Evolutionary conservation across 1,284 basidiomycete species (phyloP).

Genomic region (Trichosporon inkin): DNA sequence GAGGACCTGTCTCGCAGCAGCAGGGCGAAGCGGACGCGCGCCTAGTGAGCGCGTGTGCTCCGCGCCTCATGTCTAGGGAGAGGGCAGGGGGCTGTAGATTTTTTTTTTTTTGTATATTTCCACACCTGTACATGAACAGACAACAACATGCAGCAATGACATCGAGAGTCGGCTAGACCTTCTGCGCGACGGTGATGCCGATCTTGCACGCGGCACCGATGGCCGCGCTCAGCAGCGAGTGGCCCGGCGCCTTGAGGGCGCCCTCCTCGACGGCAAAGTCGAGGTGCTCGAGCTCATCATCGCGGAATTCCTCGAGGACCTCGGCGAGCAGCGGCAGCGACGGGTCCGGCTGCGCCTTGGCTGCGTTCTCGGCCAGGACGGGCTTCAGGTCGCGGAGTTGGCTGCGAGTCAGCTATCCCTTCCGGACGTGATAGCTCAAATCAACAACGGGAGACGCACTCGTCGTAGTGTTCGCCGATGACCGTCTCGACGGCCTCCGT

Average conservation of each 20-base stretch:
- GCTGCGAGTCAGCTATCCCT: conserved; percentile 21
- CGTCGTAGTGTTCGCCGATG: conserved; percentile 96
- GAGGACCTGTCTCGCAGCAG: not conserved
- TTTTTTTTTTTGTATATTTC: not conserved
- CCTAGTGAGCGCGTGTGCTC: conserved; percentile 2
- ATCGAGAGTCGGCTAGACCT: conserved; percentile 54
- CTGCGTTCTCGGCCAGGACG: conserved; percentile 37
- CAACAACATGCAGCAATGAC: conserved; percentile 1
- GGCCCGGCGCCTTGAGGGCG: conserved; percentile 85
- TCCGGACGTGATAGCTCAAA: too few species aligned
- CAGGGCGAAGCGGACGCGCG: conserved; percentile 6
- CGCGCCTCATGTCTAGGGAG: not conserved
- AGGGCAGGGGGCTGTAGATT: not conserved
- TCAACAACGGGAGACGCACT: conserved; percentile 59
- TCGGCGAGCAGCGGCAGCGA: conserved; percentile 71
- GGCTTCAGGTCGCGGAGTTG: conserved; percentile 41
- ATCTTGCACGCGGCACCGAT: conserved; percentile 81
- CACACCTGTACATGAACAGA: conserved; percentile 5
- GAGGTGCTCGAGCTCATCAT: conserved; percentile 91
- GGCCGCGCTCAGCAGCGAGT: conserved; percentile 79
- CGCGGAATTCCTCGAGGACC: conserved; percentile 79
- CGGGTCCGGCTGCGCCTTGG: conserved; percentile 56
- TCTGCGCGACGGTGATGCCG: conserved; percentile 84
- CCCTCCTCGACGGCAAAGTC: conserved; percentile 87
- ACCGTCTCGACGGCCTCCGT: conserved; percentile 97